phyloP scores from a whole-genome alignment of 345 rosid genomes.

The Microthlaspi erraticum region DNA sequence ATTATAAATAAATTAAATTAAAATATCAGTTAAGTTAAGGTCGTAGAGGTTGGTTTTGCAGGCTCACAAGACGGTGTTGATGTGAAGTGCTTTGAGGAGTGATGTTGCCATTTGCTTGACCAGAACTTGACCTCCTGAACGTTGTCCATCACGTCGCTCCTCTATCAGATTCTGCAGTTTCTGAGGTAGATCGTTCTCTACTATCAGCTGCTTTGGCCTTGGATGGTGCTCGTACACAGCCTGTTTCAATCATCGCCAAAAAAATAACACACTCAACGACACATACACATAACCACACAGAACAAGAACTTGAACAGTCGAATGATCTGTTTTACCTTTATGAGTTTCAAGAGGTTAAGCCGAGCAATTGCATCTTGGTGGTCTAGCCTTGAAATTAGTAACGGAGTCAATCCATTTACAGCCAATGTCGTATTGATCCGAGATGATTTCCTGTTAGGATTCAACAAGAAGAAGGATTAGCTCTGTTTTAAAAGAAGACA shows the following conservation, averaged over 20 bases:
- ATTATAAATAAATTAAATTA: too few species aligned
- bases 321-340: constrained; percentile 66
- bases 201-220: constrained; percentile 90
- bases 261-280: constrained; percentile 16
- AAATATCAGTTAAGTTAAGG: too few species aligned
- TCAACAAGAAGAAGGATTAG: constrained; percentile 39
- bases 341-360: constrained; percentile 87
- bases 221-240: constrained; percentile 99
- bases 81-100: constrained; percentile 92
- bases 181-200: constrained; percentile 89
- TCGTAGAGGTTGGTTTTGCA: constrained; percentile 59
- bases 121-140: constrained; percentile 92
- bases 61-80: constrained; percentile 78
- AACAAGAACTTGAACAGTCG: not conserved
- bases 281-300: constrained; percentile 46
- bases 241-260: constrained; percentile 51
- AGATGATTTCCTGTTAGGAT: constrained; percentile 87
- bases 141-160: constrained; percentile 93
- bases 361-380: constrained; percentile 98
- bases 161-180: constrained; percentile 87
- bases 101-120: constrained; percentile 99
- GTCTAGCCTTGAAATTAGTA: constrained; percentile 83
- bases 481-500: constrained; percentile 48
- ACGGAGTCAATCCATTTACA: constrained; percentile 89
- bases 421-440: constrained; percentile 91